Evolutionary conservation across 2,329 filamentous ascomycete genomes (phyloP).

Genomic region (Talaromyces pinophilus): DNA sequence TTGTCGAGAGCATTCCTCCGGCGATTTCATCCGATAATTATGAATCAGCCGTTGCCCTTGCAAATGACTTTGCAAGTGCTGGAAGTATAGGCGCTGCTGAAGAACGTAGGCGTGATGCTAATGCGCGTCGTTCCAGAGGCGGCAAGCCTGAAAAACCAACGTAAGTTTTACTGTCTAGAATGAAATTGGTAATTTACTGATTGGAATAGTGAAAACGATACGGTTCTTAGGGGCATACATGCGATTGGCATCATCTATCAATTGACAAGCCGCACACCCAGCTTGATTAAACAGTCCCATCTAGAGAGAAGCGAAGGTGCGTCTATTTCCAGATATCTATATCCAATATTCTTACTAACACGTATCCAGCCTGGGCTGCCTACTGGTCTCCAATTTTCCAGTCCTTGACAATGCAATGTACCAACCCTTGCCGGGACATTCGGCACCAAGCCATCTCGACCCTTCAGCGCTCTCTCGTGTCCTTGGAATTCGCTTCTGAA

Average conservation of each 20-base stretch:
- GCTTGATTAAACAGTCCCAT: constrained; percentile 89
- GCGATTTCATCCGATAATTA: constrained; percentile 96
- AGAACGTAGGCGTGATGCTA: constrained; percentile 67
- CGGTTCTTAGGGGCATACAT: constrained; percentile 74
- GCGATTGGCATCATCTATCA: constrained; percentile 80
- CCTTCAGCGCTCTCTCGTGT: constrained; percentile 81
- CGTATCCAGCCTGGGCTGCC: constrained; percentile 76
- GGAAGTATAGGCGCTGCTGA: constrained; percentile 70
- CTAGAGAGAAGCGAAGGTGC: constrained; percentile 79
- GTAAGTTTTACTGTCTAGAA: constrained; percentile 44
- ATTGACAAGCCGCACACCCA: constrained; percentile 77
- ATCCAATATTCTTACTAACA: constrained; percentile 19
- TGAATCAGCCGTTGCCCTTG: constrained; percentile 76
- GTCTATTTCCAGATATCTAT: constrained; percentile 19
- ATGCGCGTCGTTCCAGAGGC: constrained; percentile 54
- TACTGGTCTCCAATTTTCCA: constrained; percentile 97
- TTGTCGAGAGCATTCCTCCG: constrained; percentile 70
- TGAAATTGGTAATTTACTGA: constrained; percentile 6
- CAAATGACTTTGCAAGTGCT: constrained; percentile 86
- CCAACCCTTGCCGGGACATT: constrained; percentile 91
- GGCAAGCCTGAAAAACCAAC: constrained; percentile 56
- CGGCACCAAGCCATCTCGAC: constrained; percentile 84
- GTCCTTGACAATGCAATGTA: constrained; percentile 83
- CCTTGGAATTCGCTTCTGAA: constrained; percentile 76
- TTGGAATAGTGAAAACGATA: constrained; percentile 60